A percentile compares a stretch with the other conserved stretches of the same genome.
These are phyloP conservation scores for Waltergamsia citrina DNA, from an alignment of 2,329 filamentous ascomycete genomes.

Conservation along the genomic window DNA sequence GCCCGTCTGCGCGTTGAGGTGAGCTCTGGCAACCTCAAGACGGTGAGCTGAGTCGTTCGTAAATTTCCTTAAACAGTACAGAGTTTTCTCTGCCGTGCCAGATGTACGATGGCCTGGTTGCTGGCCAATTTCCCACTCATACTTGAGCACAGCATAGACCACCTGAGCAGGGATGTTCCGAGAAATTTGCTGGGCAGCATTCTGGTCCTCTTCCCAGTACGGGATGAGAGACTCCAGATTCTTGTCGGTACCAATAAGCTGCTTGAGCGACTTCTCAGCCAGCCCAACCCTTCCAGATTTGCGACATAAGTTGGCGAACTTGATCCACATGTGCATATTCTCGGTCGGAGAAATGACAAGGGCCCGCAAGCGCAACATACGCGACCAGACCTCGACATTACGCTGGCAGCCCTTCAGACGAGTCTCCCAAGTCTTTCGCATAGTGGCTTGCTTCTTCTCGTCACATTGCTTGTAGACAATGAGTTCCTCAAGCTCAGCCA, in stretches of 20 bases:
- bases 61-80: constrained; percentile 51
- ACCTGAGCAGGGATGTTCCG: constrained; percentile 59
- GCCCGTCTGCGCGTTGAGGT: constrained; percentile 34
- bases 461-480: constrained; percentile 97
- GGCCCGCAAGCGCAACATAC: constrained; percentile 90
- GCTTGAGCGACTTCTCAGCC: constrained; percentile 89
- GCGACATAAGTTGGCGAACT: constrained; percentile 94
- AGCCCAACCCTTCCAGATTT: constrained; percentile 92
- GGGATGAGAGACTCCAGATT: constrained; percentile 52
- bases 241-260: constrained; percentile 67
- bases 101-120: constrained; percentile 32
- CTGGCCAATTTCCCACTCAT: constrained; percentile 83
- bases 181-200: constrained; percentile 4
- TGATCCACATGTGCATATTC: constrained; percentile 99
- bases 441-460: constrained; percentile 76
- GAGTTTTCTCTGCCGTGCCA: constrained; percentile 41
- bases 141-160: constrained; percentile 95
- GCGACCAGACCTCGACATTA: constrained; percentile 96
- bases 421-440: constrained; percentile 93
- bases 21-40: constrained; percentile 42
- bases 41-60: constrained; percentile 48
- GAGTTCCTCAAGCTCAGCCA: constrained; percentile 95
- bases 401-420: constrained; percentile 90
- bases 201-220: constrained; percentile 37
- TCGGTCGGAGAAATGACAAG: constrained; percentile 86